Percentiles rank a stretch among this genome's conserved stretches.
Conservation (phyloP, 2,329 filamentous ascomycete genomes). For the Lecanicillium sp. region DNA sequence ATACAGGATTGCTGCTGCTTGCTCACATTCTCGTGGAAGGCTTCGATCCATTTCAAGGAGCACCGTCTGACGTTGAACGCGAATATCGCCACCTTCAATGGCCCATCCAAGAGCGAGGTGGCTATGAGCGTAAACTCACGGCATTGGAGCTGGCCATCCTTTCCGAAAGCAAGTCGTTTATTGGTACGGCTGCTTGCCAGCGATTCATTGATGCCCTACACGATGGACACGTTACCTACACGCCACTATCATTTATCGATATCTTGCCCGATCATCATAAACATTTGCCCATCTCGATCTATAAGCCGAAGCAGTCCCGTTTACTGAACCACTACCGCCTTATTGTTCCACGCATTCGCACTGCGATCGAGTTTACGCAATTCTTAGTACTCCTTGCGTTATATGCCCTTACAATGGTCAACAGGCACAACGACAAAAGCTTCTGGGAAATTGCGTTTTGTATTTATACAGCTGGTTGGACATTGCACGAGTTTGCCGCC, state of each 20-base stretch:
- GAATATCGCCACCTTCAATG: constrained; percentile 34
- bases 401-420: constrained; percentile 56
- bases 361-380: constrained; percentile 56
- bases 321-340: constrained; percentile 64
- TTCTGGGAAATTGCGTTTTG: constrained; percentile 51
- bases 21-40: constrained; percentile 62
- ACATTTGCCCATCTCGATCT: constrained; percentile 59
- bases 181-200: constrained; percentile 58
- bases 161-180: constrained; percentile 60
- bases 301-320: constrained; percentile 57
- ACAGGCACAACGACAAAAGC: constrained; percentile 40
- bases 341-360: constrained; percentile 60
- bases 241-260: constrained; percentile 61
- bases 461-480: constrained; percentile 59
- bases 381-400: constrained; percentile 55
- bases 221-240: constrained; percentile 60
- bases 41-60: constrained; percentile 65
- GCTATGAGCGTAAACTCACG: constrained; percentile 48
- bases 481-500: constrained; percentile 55
- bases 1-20: constrained; percentile 53
- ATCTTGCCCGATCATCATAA: constrained; percentile 69
- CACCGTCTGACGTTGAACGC: constrained; percentile 48
- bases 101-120: constrained; percentile 28
- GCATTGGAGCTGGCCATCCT: constrained; percentile 66
- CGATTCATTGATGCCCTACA: constrained; percentile 65